These are phyloP conservation scores for Candida gorgasii DNA, from an alignment of 805 yeast species.

Conservation along the genomic window DNA sequence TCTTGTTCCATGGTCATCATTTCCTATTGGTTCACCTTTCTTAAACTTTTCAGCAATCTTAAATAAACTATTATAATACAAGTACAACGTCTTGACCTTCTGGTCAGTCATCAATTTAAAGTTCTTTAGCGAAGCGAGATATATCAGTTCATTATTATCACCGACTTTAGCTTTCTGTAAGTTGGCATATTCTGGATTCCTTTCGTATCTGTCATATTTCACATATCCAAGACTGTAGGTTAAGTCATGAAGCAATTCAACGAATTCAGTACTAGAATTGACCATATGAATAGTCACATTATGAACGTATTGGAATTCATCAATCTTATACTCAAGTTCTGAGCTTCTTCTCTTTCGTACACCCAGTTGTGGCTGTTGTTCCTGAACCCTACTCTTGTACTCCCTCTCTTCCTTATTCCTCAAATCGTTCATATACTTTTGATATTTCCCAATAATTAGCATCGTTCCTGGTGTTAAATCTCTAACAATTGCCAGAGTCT, in stretches of 20 bases:
- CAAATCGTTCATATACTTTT: conserved; percentile 45
- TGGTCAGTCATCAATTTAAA: conserved; percentile 58
- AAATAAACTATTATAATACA: conserved; percentile 41
- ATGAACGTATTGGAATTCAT: conserved; percentile 39
- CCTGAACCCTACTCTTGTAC: conserved; percentile 5
- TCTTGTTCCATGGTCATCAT: conserved; percentile 44
- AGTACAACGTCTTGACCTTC: conserved; percentile 47
- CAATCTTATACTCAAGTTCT: conserved; percentile 23
- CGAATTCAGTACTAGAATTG: conserved; percentile 46
- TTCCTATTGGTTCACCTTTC: conserved; percentile 34
- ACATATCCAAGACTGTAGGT: conserved; percentile 55
- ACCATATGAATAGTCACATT: conserved; percentile 54
- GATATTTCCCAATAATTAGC: conserved; percentile 5
- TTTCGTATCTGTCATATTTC: conserved; percentile 54
- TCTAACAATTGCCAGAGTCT: neutral
- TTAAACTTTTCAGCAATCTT: conserved; percentile 28
- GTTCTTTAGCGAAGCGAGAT: conserved; percentile 52
- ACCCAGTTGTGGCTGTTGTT: neutral
- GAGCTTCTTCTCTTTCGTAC: conserved; percentile 27
- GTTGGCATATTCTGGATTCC: conserved; percentile 56
- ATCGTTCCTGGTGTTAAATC: conserved; percentile 3
- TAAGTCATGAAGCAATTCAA: conserved; percentile 56
- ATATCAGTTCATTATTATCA: conserved; percentile 45
- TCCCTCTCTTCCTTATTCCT: conserved; percentile 9
- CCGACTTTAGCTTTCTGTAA: conserved; percentile 60